Base-by-base conservation (phyloP, 768 basidiomycete species). In the Tephrocybe sp. region DNA sequence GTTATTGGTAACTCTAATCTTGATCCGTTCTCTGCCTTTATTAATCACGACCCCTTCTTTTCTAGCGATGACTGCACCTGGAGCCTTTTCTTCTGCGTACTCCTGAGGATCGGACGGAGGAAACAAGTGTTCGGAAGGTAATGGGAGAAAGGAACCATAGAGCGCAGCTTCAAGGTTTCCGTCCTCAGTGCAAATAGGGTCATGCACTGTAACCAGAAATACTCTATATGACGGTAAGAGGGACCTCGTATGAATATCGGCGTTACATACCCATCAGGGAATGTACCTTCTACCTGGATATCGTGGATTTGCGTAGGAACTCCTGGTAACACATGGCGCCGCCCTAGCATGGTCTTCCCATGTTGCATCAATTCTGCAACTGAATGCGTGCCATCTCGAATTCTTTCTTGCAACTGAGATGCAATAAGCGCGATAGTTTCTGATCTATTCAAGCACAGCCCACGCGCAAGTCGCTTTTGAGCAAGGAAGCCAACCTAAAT, bases 141-240 rank as follows among this genome's bases (percentile, higher is more conserved):
- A 65, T 3, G 96, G 96, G 0, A 98, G 73, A 72, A 98, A 98
- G 0, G 93, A 95, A 9, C 94, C 93, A 55, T 93, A 92, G n/a
- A 99, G 76, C 0, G 96, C 95, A n/a, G 85, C 80, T 4, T 71
- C 71, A 16, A 98, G 71, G 62, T 95, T 72, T 0, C 93, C 92
- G 35, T 78, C 68, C 52, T 92, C 84, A 0, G 92, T 85, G 64
- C 87, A 92, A 55, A 99, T 86, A 16, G 97, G 96, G 60, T 96
- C 88, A 62, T 98, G 95, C 1, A 98, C 92, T 0, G 96, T 96
- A 33, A 98, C 95, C n/a, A 99, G 79, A 71, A 98, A 99, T 0
- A 92, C 89, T 0, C 86, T 89, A 54, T 16, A 10, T 13, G 23
- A 50, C 14, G 14, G 41, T 52, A 5, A 60, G 48, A 26, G 41